phyloP scores from a whole-genome alignment of 2,329 filamentous ascomycete species.

The Fusarium buharicum region DNA sequence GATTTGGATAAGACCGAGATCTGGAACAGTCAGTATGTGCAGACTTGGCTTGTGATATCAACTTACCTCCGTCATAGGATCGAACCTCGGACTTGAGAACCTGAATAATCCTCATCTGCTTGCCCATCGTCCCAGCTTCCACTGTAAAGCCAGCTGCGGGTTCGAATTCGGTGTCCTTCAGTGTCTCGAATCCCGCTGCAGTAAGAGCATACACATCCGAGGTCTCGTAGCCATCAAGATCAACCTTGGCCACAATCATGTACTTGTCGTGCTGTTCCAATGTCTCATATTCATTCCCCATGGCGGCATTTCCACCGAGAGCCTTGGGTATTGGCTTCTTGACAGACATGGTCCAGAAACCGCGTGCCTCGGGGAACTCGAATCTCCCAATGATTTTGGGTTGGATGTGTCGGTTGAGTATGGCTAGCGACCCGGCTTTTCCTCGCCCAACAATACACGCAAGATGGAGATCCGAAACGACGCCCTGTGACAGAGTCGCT shows the following conservation, averaged over 20 bases:
- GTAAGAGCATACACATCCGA: slow-evolving; percentile 82
- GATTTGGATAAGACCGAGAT: slow-evolving; percentile 89
- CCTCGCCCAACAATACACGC: slow-evolving; percentile 71
- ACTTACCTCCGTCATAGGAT: slow-evolving; percentile 88
- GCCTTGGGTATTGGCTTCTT: slow-evolving; percentile 73
- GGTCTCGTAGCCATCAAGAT: slow-evolving; percentile 75
- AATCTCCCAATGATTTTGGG: slow-evolving; percentile 76
- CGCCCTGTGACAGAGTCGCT: slow-evolving; percentile 55
- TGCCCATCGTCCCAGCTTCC: slow-evolving; percentile 85
- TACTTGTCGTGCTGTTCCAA: slow-evolving; percentile 78
- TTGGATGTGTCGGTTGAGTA: slow-evolving; percentile 81
- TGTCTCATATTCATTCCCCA: slow-evolving; percentile 65
- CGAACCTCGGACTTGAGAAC: slow-evolving; percentile 87
- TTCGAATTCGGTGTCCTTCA: slow-evolving; percentile 90
- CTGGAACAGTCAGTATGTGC: slow-evolving; percentile 56
- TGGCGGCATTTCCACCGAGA: slow-evolving; percentile 60
- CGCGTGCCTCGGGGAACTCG: slow-evolving; percentile 76
- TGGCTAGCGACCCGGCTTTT: slow-evolving; percentile 74
- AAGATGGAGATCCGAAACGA: slow-evolving; percentile 67
- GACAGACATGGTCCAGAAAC: slow-evolving; percentile 82
- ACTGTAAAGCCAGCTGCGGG: slow-evolving; percentile 87
- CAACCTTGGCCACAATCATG: slow-evolving; percentile 82
- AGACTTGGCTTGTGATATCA: not conserved
- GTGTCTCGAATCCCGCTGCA: slow-evolving; percentile 77
- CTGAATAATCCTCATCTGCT: slow-evolving; percentile 84